Percentiles rank a stretch among this genome's conserved stretches.
These are phyloP conservation scores for Boletus reticulatus DNA, from an alignment of 768 basidiomycete species.

Conservation along the genomic window DNA sequence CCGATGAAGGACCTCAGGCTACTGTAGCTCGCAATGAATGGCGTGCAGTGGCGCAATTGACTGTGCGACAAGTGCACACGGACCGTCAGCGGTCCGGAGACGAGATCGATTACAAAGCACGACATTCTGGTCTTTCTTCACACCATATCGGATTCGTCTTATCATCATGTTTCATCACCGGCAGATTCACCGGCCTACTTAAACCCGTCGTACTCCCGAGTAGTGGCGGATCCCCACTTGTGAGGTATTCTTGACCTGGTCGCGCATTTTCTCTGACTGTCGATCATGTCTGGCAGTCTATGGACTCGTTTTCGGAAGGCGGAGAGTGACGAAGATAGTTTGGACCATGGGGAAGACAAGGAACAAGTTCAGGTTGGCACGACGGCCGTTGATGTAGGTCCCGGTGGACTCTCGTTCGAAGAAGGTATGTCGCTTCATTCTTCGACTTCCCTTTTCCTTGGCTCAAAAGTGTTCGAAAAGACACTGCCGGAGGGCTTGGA, in stretches of 20 bases:
- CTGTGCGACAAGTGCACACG: too few species aligned
- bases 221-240: background rate
- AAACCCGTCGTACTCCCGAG: background rate
- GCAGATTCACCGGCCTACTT: background rate
- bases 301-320: slow-evolving; percentile 5
- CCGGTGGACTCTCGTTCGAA: slow-evolving; percentile 46
- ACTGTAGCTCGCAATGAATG: too few species aligned
- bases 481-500: slow-evolving; percentile 54
- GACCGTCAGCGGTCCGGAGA: too few species aligned
- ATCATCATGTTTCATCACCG: too few species aligned
- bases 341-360: background rate
- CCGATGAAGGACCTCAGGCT: too few species aligned
- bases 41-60: too few species aligned
- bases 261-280: too few species aligned
- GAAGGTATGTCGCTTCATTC: slow-evolving; percentile 37
- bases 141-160: background rate
- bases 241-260: background rate
- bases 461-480: slow-evolving; percentile 23
- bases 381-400: slow-evolving; percentile 25
- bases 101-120: background rate
- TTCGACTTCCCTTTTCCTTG: background rate
- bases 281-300: slow-evolving; percentile 8
- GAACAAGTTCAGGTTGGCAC: background rate
- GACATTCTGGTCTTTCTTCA: background rate
- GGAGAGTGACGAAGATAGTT: background rate